Evolutionary conservation across 2,329 filamentous ascomycete genomes (phyloP), one percentile per base, ranked within the genome.

Genomic region (Cercospora sp.): DNA sequence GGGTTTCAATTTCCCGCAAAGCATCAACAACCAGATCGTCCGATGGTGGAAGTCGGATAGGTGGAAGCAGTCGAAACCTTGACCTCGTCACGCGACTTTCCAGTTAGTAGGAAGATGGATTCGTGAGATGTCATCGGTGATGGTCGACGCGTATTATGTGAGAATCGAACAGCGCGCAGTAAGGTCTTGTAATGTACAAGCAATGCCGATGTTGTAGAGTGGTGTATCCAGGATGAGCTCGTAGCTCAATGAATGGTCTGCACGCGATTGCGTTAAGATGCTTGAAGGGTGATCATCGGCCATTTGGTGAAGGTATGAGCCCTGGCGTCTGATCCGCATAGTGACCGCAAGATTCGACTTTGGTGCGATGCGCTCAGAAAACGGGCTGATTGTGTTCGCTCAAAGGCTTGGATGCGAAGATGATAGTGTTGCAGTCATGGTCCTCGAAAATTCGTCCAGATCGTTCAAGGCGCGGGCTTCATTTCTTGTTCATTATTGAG

Each of bases 401-500:
- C 48, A 16, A 53, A 28, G 48, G 23, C 23, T 23, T 28, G 13
- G 26, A 9, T 51, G 45, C 45, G 26, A 28, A 28, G 48, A 2
- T 53, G 6, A 30, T 28, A 26, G 48, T 28, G 13, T 53, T 53
- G 48, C 48, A 26, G 18, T 53, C 2, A 26, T 53, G 12, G 55
- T 58, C 13, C 16, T 31, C 30, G 28, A 33, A 31, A n/a, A 23
- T 31, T 20, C 13, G 55, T 18, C 55, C 26, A 13, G 3, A 20
- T 33, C 55, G 30, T 58, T 10, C 16, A 16, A 33, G 55, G 26
- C 26, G 55, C 40, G 7, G 36, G 2, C 42, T 33, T 53, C 42
- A 63, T 63, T 45, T 63, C 42, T 63, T 63, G 60, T 69, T 72
- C 63, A 62, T 72, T 20, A 71, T 59, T 20, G 70, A 71, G 61